Evolutionary conservation across 176 grass and related monocot genomes (phyloP).

Genomic region (Bromus sterilis): DNA sequence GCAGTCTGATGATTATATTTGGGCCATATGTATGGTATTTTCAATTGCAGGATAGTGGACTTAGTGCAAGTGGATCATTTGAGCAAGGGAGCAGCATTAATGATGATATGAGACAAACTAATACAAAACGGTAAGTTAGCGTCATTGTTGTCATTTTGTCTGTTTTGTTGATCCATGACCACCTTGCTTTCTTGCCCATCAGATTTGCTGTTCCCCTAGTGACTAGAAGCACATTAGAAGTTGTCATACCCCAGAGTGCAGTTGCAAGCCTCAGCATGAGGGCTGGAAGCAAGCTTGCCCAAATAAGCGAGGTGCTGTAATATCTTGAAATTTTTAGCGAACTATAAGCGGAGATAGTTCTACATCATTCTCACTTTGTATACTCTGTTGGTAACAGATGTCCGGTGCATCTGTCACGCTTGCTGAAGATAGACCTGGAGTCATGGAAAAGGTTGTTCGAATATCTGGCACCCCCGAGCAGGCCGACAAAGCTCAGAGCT

Average conservation of each 20-base stretch:
- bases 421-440: constrained; percentile 56
- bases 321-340: background rate
- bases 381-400: constrained; percentile 49
- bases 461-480: constrained; percentile 97
- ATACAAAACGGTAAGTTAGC: constrained; percentile 52
- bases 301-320: constrained; percentile 78
- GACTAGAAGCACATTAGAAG: constrained; percentile 88
- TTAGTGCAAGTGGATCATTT: constrained; percentile 74
- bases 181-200: constrained; percentile 17
- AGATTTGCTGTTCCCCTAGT: constrained; percentile 80
- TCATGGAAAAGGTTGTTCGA: constrained; percentile 58
- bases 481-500: constrained; percentile 79
- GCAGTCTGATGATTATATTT: background rate
- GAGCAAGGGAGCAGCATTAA: constrained; percentile 79
- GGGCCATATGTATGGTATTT: background rate
- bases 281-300: constrained; percentile 92
- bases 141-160: background rate
- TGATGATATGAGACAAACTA: constrained; percentile 76
- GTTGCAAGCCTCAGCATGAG: constrained; percentile 83
- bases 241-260: constrained; percentile 71
- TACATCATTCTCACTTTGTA: background rate
- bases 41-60: constrained; percentile 68
- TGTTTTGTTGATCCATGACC: constrained; percentile 16
- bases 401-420: constrained; percentile 78
- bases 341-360: background rate